phyloP scores from a whole-genome alignment of 768 basidiomycete genomes.

The Mycena vulgaris region DNA sequence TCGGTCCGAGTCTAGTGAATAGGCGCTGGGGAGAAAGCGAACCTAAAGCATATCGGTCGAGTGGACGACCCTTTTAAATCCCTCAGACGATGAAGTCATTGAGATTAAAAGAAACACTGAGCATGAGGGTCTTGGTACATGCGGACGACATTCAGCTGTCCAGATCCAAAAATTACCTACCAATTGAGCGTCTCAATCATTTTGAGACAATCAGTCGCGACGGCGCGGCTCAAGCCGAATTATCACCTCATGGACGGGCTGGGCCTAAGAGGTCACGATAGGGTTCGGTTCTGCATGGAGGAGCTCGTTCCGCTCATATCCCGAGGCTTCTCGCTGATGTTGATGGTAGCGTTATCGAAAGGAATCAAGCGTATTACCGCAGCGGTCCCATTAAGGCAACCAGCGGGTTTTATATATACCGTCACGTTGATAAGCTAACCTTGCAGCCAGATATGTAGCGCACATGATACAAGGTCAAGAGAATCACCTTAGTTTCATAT shows the following conservation, averaged over 20 bases:
- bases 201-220: conserved; percentile 1
- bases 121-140: too few relatives aligned
- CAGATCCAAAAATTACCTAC: not conserved
- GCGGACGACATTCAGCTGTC: not conserved
- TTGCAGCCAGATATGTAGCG: conserved; percentile 10
- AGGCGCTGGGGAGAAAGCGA: conserved; percentile 12
- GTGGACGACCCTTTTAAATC: conserved; percentile 15
- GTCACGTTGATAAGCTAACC: conserved; percentile 14
- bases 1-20: not conserved
- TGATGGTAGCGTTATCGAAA: conserved; percentile 15
- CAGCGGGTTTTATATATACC: not conserved
- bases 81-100: too few relatives aligned
- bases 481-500: conserved; percentile 12
- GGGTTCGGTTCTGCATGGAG: conserved; percentile 16
- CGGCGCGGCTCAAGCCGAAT: not conserved
- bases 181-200: too few relatives aligned
- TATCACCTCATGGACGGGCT: conserved; percentile 11
- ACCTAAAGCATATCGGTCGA: conserved; percentile 10
- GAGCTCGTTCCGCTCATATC: not conserved
- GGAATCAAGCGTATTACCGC: conserved; percentile 22
- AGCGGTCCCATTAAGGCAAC: conserved; percentile 6
- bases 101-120: not conserved
- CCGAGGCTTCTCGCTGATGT: conserved; percentile 18
- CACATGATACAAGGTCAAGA: conserved; percentile 23
- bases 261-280: conserved; percentile 17